A percentile compares a stretch with the other conserved stretches of the same genome.
These are phyloP conservation scores for Cladophialophora carrionii DNA, from an alignment of 2,329 filamentous ascomycete genomes.

Conservation along the genomic window DNA sequence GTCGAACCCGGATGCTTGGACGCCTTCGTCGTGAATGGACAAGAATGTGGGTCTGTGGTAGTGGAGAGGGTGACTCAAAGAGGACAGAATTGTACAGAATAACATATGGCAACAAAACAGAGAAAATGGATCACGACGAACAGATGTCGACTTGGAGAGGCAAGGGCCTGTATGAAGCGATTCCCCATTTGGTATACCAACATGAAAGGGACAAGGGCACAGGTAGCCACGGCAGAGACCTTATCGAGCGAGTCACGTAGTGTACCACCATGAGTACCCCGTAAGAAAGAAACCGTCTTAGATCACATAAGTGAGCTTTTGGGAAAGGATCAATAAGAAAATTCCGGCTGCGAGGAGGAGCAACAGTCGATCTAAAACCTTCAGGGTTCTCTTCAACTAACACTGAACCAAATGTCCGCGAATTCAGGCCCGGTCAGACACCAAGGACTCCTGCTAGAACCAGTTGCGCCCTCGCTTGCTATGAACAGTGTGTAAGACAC, in stretches of 20 bases:
- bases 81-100: not conserved
- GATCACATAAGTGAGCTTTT: not conserved
- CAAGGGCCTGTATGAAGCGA: not conserved
- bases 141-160: slow-evolving; percentile 1
- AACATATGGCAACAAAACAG: not conserved
- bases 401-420: not conserved
- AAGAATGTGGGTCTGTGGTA: not conserved
- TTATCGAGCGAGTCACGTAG: not conserved
- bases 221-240: not conserved
- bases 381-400: not conserved
- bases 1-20: slow-evolving; percentile 28
- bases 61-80: not conserved
- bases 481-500: slow-evolving; percentile 12
- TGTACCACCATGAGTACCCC: not conserved
- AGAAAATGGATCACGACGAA: not conserved
- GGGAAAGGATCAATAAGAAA: not conserved
- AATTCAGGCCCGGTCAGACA: not conserved
- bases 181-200: not conserved
- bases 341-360: not conserved
- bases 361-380: not conserved
- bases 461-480: slow-evolving; percentile 25
- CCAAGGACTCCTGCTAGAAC: not conserved
- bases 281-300: not conserved
- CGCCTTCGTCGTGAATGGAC: slow-evolving; percentile 9
- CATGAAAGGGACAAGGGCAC: not conserved